A percentile compares a stretch with the other conserved stretches of the same genome.
These are phyloP conservation scores for Inga oerstediana DNA, from an alignment of 306 rosid species.

Conservation along the genomic window DNA sequence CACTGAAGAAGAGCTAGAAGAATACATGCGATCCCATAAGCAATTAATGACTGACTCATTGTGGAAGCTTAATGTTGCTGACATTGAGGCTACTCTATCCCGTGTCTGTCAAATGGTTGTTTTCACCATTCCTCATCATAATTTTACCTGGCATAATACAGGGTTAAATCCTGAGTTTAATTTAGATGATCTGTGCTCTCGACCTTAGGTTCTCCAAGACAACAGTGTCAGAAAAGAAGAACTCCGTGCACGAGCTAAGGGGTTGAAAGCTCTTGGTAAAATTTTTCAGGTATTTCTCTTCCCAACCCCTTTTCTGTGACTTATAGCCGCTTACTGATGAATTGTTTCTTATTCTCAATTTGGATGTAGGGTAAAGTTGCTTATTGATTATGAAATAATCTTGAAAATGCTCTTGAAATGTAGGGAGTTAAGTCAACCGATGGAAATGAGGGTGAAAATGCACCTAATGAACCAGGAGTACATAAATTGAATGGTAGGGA, in stretches of 20 bases:
- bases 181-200: constrained; percentile 43
- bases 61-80: constrained; percentile 99
- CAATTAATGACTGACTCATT: constrained; percentile 92
- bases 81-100: constrained; percentile 96
- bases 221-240: constrained; percentile 83
- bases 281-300: constrained; percentile 80
- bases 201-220: constrained; percentile 89
- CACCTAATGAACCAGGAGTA: constrained; percentile 37
- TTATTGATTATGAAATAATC: constrained; percentile 29
- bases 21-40: constrained; percentile 83
- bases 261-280: constrained; percentile 95
- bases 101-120: constrained; percentile 95
- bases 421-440: constrained; percentile 76
- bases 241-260: constrained; percentile 93
- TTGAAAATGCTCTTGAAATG: constrained; percentile 34
- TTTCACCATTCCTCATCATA: constrained; percentile 31
- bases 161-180: constrained; percentile 31
- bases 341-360: neutral
- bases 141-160: constrained; percentile 19
- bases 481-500: constrained; percentile 84
- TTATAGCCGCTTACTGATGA: neutral
- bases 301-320: neutral
- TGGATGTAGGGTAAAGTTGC: constrained; percentile 26
- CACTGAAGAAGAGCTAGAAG: constrained; percentile 93
- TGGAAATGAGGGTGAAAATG: constrained; percentile 61